These are phyloP conservation scores for Termitomyces eurrhizus DNA, from an alignment of 768 basidiomycete genomes.

Conservation along the genomic window DNA sequence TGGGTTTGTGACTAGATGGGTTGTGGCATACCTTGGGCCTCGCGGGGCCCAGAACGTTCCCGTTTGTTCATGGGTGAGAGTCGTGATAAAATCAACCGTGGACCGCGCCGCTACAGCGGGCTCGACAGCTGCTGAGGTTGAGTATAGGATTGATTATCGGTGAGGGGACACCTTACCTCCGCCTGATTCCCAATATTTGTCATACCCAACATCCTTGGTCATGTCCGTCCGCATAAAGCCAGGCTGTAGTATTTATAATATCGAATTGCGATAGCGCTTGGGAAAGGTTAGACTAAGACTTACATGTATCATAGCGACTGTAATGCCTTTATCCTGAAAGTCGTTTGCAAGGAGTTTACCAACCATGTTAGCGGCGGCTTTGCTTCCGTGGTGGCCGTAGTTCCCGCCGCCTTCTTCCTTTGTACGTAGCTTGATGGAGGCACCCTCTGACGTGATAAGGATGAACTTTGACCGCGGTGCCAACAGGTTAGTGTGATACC, in stretches of 20 bases:
- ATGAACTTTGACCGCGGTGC: slow-evolving; percentile 32
- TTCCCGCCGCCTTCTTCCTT: slow-evolving; percentile 43
- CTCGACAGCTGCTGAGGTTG: slow-evolving; percentile 30
- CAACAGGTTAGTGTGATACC: slow-evolving; percentile 21
- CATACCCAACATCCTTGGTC: slow-evolving; percentile 42
- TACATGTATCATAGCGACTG: slow-evolving; percentile 42
- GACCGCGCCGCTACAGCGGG: slow-evolving; percentile 37
- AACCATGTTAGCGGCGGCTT: slow-evolving; percentile 47
- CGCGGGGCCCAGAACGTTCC: slow-evolving; percentile 46
- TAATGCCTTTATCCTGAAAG: slow-evolving; percentile 32
- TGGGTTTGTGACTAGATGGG: no score
- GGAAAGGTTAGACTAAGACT: slow-evolving; percentile 5
- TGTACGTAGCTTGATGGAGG: slow-evolving; percentile 38
- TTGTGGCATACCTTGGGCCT: slow-evolving; percentile 28
- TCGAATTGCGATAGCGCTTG: neutral
- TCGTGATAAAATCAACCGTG: slow-evolving; percentile 32
- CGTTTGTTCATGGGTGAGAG: slow-evolving; percentile 27
- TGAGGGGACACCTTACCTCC: slow-evolving; percentile 28
- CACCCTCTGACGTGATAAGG: slow-evolving; percentile 43
- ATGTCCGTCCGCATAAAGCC: slow-evolving; percentile 46
- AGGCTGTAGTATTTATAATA: slow-evolving; percentile 24
- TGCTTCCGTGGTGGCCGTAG: slow-evolving; percentile 46
- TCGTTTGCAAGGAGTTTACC: slow-evolving; percentile 38
- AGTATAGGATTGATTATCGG: no score
- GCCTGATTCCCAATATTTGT: slow-evolving; percentile 38